phyloP scores from a whole-genome alignment of 495 filamentous ascomycete species.

The Aeminium ludgeri region DNA sequence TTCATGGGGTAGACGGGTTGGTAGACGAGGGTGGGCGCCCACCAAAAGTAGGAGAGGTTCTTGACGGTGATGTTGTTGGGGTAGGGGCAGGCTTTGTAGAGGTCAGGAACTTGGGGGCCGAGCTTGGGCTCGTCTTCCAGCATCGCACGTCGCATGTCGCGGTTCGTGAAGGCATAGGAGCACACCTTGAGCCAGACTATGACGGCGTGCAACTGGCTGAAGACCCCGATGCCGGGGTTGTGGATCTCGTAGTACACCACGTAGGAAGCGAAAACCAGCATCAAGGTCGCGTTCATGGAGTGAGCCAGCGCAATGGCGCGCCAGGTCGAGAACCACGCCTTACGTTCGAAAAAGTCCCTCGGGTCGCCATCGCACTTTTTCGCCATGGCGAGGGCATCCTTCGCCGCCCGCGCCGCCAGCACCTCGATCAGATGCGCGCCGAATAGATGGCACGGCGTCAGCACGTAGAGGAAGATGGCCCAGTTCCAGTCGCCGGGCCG shows the following conservation, averaged over 20 bases:
- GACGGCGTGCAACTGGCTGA: slow-evolving; percentile 79
- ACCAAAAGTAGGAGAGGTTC: slow-evolving; percentile 90
- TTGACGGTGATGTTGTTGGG: slow-evolving; percentile 71
- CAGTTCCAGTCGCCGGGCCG: slow-evolving; percentile 58
- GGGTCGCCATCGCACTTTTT: slow-evolving; percentile 35
- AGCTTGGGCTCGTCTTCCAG: slow-evolving; percentile 38
- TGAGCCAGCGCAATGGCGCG: slow-evolving; percentile 57
- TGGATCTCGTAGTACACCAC: slow-evolving; percentile 79
- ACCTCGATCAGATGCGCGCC: slow-evolving; percentile 78
- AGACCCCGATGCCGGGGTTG: slow-evolving; percentile 82
- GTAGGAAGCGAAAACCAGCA: slow-evolving; percentile 60
- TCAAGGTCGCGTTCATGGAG: slow-evolving; percentile 65
- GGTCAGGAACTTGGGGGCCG: slow-evolving; percentile 45
- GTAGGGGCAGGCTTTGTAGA: slow-evolving; percentile 76
- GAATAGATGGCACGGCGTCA: slow-evolving; percentile 79
- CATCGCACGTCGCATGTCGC: slow-evolving; percentile 78
- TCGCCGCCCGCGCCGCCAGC: slow-evolving; percentile 59
- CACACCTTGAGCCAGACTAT: slow-evolving; percentile 92
- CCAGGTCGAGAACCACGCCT: slow-evolving; percentile 56
- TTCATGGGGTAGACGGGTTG: slow-evolving; percentile 89
- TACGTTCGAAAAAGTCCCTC: slow-evolving; percentile 33
- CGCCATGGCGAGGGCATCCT: slow-evolving; percentile 34
- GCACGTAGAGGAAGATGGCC: slow-evolving; percentile 57
- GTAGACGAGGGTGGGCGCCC: slow-evolving; percentile 90
- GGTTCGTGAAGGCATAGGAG: slow-evolving; percentile 92